Evolutionary conservation across 495 filamentous ascomycete genomes (phyloP).

Genomic region (Pseudotulostoma volvatum): DNA sequence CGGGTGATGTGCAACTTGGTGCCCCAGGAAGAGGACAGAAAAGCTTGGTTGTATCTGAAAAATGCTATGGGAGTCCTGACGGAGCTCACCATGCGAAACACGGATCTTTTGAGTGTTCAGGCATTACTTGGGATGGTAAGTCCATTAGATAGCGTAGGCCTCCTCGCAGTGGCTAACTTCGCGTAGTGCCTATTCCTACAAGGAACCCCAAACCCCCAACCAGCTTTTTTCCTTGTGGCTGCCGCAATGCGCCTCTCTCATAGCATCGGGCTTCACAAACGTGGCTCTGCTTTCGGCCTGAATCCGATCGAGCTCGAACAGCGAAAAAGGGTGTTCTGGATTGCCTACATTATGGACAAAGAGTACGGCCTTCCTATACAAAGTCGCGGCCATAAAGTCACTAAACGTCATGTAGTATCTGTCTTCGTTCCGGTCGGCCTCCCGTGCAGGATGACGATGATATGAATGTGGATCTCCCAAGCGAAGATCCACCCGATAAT

Average conservation of each 20-base stretch:
- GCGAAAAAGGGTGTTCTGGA: conserved; percentile 94
- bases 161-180: conserved; percentile 2
- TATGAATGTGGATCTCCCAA: conserved; percentile 93
- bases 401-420: conserved; percentile 39
- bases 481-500: conserved; percentile 76
- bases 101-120: conserved; percentile 91
- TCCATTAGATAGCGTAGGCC: neutral
- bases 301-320: conserved; percentile 87
- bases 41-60: conserved; percentile 89
- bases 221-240: conserved; percentile 82
- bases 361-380: conserved; percentile 34
- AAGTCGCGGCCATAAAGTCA: neutral
- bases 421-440: conserved; percentile 78
- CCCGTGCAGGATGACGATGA: conserved; percentile 95
- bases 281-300: conserved; percentile 77
- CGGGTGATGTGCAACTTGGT: conserved; percentile 93
- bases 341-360: conserved; percentile 90
- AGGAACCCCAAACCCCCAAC: conserved; percentile 92
- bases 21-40: conserved; percentile 76
- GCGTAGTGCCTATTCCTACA: conserved; percentile 73
- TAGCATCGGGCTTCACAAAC: conserved; percentile 88
- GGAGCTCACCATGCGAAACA: conserved; percentile 88
- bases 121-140: conserved; percentile 79
- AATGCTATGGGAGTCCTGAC: conserved; percentile 87
- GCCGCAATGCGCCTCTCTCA: conserved; percentile 85